Percentiles rank a stretch among this genome's conserved stretches.
These are phyloP conservation scores for Dictyophora rubrovolvata DNA, from an alignment of 768 basidiomycete genomes.

Conservation along the genomic window DNA sequence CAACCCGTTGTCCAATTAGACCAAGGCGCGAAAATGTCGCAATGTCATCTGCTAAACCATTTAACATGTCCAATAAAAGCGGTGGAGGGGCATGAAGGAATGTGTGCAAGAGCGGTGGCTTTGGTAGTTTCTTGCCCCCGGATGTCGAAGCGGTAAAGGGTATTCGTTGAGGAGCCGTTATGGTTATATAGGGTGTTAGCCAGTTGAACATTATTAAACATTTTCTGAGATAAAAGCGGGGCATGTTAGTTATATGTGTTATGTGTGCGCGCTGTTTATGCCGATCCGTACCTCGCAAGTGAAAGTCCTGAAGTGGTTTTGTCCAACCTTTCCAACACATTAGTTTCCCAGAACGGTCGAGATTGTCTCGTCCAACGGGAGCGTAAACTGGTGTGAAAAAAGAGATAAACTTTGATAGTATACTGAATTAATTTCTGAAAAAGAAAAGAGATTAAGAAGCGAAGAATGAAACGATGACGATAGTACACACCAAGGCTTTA, in stretches of 20 bases:
- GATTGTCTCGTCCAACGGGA: constrained; percentile 12
- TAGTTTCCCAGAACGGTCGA: constrained; percentile 44
- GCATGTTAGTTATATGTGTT: not conserved
- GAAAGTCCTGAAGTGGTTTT: constrained; percentile 61
- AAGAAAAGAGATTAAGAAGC: constrained; percentile 6
- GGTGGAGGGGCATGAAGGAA: constrained; percentile 75
- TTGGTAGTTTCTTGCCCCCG: constrained; percentile 18
- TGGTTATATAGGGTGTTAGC: constrained; percentile 62
- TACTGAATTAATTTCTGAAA: constrained; percentile 81
- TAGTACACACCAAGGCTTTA: constrained; percentile 65
- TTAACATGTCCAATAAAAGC: constrained; percentile 66
- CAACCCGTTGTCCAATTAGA: constrained; percentile 51
- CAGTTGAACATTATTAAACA: constrained; percentile 77
- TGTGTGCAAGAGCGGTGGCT: constrained; percentile 57
- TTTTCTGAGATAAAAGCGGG: constrained; percentile 48
- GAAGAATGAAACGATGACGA: not conserved
- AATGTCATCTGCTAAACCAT: constrained; percentile 69
- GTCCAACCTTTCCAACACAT: constrained; percentile 48
- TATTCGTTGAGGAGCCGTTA: constrained; percentile 56
- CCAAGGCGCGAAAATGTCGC: constrained; percentile 64
- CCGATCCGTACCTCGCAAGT: constrained; percentile 47
- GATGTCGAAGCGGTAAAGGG: constrained; percentile 44
- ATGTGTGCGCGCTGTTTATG: not conserved
- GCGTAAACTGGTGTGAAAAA: constrained; percentile 39
- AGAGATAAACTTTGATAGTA: constrained; percentile 60